Conservation (phyloP, 345 rosid genomes). For the Melaleuca alternifolia region DNA sequence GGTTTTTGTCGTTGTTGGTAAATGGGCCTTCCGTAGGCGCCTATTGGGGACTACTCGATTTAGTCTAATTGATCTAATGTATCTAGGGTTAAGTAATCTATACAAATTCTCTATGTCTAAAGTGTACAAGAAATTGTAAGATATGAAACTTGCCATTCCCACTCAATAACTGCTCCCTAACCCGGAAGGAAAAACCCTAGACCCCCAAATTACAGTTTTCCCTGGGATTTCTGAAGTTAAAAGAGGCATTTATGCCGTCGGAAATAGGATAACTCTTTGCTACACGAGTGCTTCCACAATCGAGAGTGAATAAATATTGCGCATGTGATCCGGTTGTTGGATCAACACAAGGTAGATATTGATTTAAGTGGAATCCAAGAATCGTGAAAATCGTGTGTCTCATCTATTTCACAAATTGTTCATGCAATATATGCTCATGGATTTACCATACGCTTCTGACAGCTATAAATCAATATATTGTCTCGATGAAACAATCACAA, state of each 20-base stretch:
- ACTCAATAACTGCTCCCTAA: not conserved
- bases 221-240: not conserved
- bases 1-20: not conserved
- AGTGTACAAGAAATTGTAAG: not conserved
- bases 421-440: not conserved
- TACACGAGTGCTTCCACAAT: not conserved
- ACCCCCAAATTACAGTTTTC: not conserved
- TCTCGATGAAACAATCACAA: not conserved
- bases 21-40: not conserved
- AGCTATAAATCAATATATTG: not conserved
- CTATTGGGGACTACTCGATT: not conserved
- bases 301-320: not conserved
- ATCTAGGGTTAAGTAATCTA: not conserved
- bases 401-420: not conserved
- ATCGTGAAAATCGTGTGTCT: not conserved
- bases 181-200: not conserved
- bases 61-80: not conserved
- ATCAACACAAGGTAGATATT: not conserved
- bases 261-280: not conserved
- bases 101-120: not conserved
- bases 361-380: not conserved
- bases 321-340: not conserved
- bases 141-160: not conserved
- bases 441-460: not conserved
- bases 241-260: not conserved